These are phyloP conservation scores for Trypanosoma cruzi DNA, from an alignment of 208 protist genomes.

Conservation along the genomic window DNA sequence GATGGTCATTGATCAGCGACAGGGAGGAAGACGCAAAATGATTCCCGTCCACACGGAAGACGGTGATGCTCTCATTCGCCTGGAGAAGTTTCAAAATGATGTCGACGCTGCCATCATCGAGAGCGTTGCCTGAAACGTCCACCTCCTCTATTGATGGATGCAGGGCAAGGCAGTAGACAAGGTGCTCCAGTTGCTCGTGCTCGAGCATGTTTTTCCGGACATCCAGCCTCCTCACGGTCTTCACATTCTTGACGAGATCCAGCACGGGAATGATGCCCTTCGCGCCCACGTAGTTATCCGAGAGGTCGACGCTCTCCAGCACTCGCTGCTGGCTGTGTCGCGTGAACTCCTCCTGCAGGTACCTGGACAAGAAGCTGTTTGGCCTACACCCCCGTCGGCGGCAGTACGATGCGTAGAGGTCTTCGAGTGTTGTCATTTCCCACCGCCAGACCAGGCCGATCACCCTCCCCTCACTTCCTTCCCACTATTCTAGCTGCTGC, in stretches of 20 bases:
- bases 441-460: not conserved
- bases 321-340: conserved; percentile 28
- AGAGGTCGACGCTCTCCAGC: conserved; percentile 66
- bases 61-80: conserved; percentile 51
- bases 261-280: conserved; percentile 83
- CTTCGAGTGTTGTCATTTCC: conserved; percentile 62
- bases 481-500: conserved; percentile 8
- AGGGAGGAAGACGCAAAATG: conserved; percentile 46
- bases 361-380: conserved; percentile 65
- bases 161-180: conserved; percentile 77
- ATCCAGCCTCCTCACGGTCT: conserved; percentile 68
- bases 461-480: not conserved
- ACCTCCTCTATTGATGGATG: conserved; percentile 71
- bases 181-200: conserved; percentile 68
- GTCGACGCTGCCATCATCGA: conserved; percentile 64
- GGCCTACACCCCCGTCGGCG: conserved; percentile 65
- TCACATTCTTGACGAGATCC: conserved; percentile 83
- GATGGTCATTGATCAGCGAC: conserved; percentile 24
- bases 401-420: conserved; percentile 88
- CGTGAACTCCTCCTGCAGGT: conserved; percentile 50
- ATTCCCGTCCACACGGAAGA: conserved; percentile 52
- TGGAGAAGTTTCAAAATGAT: conserved; percentile 70
- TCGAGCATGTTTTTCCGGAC: conserved; percentile 77
- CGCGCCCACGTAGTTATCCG: conserved; percentile 78
- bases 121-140: conserved; percentile 51